A percentile compares a stretch with the other conserved stretches of the same genome.
Conservation (phyloP, 2,329 filamentous ascomycete species). For the Chaetomiaceae sp. region DNA sequence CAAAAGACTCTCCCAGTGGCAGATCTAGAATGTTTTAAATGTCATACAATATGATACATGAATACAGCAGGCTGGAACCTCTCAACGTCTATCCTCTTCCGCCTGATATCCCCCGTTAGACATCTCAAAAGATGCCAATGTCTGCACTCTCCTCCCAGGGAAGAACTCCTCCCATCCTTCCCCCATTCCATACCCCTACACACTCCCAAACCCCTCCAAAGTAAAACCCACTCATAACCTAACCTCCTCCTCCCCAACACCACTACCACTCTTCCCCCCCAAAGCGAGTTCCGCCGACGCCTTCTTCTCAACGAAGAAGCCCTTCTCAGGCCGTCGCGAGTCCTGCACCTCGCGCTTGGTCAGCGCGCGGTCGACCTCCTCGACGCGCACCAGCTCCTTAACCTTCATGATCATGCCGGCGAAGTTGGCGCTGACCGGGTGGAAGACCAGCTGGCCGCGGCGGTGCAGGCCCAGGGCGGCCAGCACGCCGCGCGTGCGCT, state of each 20-base stretch:
- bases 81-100: neutral
- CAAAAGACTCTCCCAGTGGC: neutral
- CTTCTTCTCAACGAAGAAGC: slow-evolving; percentile 67
- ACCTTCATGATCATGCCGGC: slow-evolving; percentile 91
- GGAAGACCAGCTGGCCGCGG: slow-evolving; percentile 82
- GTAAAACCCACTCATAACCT: slow-evolving; percentile 15
- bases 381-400: slow-evolving; percentile 82
- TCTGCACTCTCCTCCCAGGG: neutral
- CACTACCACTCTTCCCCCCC: slow-evolving; percentile 18
- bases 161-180: no score
- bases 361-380: slow-evolving; percentile 65
- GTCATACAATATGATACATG: slow-evolving; percentile 9
- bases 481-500: slow-evolving; percentile 74
- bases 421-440: slow-evolving; percentile 73
- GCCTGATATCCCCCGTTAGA: neutral
- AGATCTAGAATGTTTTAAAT: neutral
- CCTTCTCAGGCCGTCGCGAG: slow-evolving; percentile 67
- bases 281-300: neutral
- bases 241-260: slow-evolving; percentile 17
- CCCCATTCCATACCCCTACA: neutral
- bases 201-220: neutral
- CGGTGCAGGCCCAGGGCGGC: slow-evolving; percentile 79
- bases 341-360: slow-evolving; percentile 65
- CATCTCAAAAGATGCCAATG: neutral
- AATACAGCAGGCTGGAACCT: neutral